Evolutionary conservation across 768 basidiomycete genomes (phyloP).

Genomic region (Leccinum arenicola): DNA sequence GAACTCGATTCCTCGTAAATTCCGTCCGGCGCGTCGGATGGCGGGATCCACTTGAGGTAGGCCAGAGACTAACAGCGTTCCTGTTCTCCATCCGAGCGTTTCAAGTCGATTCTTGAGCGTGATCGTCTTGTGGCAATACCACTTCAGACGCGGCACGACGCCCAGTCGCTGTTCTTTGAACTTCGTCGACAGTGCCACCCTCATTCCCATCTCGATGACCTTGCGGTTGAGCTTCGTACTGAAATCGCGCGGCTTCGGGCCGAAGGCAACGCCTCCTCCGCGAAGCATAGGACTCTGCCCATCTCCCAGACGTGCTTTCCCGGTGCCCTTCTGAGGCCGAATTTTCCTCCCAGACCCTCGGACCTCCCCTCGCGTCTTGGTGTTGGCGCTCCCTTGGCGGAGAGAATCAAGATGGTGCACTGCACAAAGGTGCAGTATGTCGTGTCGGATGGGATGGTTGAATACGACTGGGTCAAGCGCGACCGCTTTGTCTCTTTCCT

Average conservation of each 20-base stretch:
- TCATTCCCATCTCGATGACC: conserved; percentile 89
- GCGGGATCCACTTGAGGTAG: conserved; percentile 49
- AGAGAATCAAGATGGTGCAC: conserved; percentile 83
- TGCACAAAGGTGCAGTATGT: conserved; percentile 91
- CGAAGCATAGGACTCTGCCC: conserved; percentile 81
- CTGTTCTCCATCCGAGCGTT: conserved; percentile 60
- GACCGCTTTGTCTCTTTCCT: conserved; percentile 47
- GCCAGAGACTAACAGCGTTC: conserved; percentile 74
- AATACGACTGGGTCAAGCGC: conserved; percentile 82
- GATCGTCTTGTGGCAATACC: conserved; percentile 73
- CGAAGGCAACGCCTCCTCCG: conserved; percentile 92
- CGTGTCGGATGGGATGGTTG: conserved; percentile 81
- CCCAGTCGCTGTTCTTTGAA: conserved; percentile 72
- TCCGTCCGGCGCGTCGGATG: conserved; percentile 61
- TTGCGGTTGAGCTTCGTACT: conserved; percentile 91
- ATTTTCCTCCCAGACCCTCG: conserved; percentile 88
- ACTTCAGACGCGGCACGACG: conserved; percentile 68
- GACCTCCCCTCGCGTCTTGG: conserved; percentile 90
- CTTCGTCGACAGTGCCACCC: conserved; percentile 83
- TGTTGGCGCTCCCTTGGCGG: conserved; percentile 89
- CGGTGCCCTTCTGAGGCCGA: conserved; percentile 87
- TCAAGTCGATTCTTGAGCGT: conserved; percentile 61
- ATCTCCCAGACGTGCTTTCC: conserved; percentile 87
- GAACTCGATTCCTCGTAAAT: conserved; percentile 68
- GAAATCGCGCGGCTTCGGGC: conserved; percentile 89